Base-by-base conservation (phyloP, 441 rosid species). In the Sinapis alba region DNA sequence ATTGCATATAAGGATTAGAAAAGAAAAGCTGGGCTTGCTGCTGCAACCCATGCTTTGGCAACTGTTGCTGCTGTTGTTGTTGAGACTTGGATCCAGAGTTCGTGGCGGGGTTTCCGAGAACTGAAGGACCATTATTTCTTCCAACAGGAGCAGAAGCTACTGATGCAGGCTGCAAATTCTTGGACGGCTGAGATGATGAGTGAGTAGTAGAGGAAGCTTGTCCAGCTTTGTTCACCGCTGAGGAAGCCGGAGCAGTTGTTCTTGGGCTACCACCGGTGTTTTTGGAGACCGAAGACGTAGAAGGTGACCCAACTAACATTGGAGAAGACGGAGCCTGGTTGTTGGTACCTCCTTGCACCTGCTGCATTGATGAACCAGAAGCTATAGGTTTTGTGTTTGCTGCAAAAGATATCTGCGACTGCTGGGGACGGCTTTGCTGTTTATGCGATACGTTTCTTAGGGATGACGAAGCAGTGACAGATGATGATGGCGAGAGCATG, bases 261-360 rank as follows among this genome's bases (percentile, higher is more conserved):
- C 94, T 86, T 20, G 99, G 99, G 78, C 97, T 93, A 64, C 96
- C 99, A 36, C 97, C 89, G 1, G 96, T 83, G 69, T 94, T 85
- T 82, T 92, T 93, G 50, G 99, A 93, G 62, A 91, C 81, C 0
- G 98, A 89, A 13, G 97, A 88, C 12, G 94, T 47, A 15, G 99
- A 85, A n/a, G 99, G 97, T 56, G 98, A 91, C 66, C 96, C 91
- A 61, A 88, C 90, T 51, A 84, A 76, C 85, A 86, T 65, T 1
- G 89, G 87, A 69, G 98, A 85, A 70, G 98, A 87, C 0, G 84
- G 82, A 9, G 89, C 84, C 74, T 84, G 97, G 59, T 76, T 65
- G 78, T 80, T 87, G 66, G 69, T 81, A n/a, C 88, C 79, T 58
- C 75, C 79, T 63, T 80, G 84, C 51, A 59, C 72, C 51, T 78